Conservation (phyloP, 1,284 basidiomycete genomes). For the Entoloma clypeatum region DNA sequence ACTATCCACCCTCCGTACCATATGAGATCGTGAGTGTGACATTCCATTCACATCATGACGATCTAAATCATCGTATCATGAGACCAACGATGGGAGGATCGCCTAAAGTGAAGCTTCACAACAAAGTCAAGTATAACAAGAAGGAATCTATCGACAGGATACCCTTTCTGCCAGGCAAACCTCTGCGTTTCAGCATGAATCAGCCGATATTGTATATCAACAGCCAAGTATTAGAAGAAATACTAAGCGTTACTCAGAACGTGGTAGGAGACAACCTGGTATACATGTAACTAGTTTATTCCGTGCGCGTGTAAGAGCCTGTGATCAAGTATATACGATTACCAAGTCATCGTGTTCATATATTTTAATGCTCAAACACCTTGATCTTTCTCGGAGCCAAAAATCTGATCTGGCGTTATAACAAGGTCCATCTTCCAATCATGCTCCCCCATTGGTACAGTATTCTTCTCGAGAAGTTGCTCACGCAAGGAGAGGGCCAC, state of each 20-base stretch:
- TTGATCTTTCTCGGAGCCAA: constrained; percentile 9
- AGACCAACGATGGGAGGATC: constrained; percentile 13
- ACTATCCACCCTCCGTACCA: constrained; percentile 8
- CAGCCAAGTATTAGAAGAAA: no score
- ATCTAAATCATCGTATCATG: not conserved
- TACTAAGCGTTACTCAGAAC: no score
- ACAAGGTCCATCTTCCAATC: constrained; percentile 71
- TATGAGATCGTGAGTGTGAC: constrained; percentile 15
- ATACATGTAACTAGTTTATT: no score
- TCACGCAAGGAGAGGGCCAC: constrained; percentile 65
- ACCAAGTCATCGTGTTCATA: no score
- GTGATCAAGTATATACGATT: not conserved
- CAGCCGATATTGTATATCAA: no score
- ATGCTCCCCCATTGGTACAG: constrained; percentile 53
- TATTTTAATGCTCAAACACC: not conserved
- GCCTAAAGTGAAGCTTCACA: no score
- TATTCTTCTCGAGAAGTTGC: constrained; percentile 52
- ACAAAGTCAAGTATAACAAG: no score
- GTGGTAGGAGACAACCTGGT: no score
- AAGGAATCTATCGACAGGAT: no score
- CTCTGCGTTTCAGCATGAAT: no score
- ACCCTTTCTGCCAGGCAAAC: no score
- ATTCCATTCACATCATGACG: not conserved
- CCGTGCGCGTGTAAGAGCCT: no score
- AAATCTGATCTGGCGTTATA: constrained; percentile 49